Conservation (phyloP, 306 rosid genomes). For the Cucurbita argyrosperma region DNA sequence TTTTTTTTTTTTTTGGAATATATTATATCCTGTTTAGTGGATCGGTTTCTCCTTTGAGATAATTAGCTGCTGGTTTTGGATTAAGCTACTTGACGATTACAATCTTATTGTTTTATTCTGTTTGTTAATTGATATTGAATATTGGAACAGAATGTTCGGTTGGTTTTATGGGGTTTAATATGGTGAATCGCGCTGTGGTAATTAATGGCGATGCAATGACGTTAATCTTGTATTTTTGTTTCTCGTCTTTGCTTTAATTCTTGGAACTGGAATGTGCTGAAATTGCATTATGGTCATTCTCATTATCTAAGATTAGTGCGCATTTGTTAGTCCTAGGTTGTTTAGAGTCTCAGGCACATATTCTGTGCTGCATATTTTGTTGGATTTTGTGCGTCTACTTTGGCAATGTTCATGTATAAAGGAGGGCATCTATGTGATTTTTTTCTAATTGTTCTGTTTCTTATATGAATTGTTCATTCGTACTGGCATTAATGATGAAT, state of each 20-base stretch:
- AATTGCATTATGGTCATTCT: background rate
- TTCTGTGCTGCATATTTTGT: background rate
- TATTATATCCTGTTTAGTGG: background rate
- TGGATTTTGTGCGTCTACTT: background rate
- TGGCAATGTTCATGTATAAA: background rate
- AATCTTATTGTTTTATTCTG: background rate
- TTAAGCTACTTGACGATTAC: background rate
- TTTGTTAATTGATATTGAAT: background rate
- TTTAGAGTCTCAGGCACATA: background rate
- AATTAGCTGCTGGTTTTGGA: background rate
- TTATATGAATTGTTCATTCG: constrained; percentile 8
- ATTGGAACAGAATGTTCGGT: background rate
- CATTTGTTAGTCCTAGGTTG: background rate
- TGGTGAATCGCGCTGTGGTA: background rate
- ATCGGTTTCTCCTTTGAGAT: background rate
- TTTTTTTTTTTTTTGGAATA: background rate
- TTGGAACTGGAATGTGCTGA: background rate
- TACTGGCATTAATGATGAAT: constrained; percentile 1
- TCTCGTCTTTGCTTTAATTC: background rate
- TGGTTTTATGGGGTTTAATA: background rate
- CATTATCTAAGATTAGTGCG: background rate
- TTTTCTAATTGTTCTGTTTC: background rate
- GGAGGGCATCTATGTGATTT: background rate
- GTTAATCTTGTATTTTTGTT: background rate
- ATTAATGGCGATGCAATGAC: background rate